Base-by-base conservation (phyloP, 2,329 filamentous ascomycete genomes). In the Nectriaceae sp. region DNA sequence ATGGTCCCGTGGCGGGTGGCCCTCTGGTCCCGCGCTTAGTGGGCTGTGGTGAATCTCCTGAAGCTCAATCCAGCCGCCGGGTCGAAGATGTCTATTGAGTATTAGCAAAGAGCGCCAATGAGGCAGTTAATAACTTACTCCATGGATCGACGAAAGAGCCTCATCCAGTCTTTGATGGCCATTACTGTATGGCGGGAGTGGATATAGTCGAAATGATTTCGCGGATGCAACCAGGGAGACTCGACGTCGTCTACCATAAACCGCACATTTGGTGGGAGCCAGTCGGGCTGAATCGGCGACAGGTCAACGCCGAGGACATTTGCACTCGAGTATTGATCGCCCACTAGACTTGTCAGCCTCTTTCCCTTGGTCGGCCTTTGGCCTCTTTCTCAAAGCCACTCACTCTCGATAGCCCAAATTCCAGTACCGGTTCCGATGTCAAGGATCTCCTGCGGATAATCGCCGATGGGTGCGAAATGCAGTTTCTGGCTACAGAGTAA, bases 181-280 rank as follows among this genome's bases (percentile, higher is more conserved):
- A 78, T 75, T 13, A 79, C 76, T 2, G 79, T 77, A 47, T 80
- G 75, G 3, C 83, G 73, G n/a, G 77, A 75, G 59, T 85, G 82
- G 26, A 85, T 75, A 49, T 82, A 83, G 61, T 85, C 81, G 46
- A 83, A 85, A 43, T 77, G 72, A 50, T 81, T 75, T 4, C 63
- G 59, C 4, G 76, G 75, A 51, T 81, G 74, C 15, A 82, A 62
- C 81, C 81, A 85, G 4, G 73, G 71, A 47, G 73, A 74, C 62
- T 84, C 80, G 21, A 78, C 72, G 52, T 84, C 81, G 49, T 84
- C 81, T 11, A 84, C 71, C 59, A 80, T 68, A 55, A 82, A 83
- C 20, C 71, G 70, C 18, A 81, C 72, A 53, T 83, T 83, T 3
- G 79, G 75, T 4, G 80, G 80, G 11, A 83, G 47, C 52, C 51